phyloP scores from a whole-genome alignment of 768 basidiomycete species.

The Lactarius psammicola region DNA sequence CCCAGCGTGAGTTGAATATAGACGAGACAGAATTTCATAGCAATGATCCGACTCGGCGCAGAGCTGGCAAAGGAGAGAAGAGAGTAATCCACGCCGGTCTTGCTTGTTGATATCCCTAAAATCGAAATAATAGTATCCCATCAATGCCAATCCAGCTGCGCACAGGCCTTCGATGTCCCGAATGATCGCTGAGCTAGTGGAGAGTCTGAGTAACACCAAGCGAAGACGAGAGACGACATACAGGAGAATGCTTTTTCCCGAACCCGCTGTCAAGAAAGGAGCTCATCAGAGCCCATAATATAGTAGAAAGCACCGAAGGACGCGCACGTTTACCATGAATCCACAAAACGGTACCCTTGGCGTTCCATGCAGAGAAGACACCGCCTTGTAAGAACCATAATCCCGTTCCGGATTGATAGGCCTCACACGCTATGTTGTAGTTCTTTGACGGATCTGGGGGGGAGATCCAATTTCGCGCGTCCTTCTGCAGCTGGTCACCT shows the following conservation, averaged over 20 bases:
- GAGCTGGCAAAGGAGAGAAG: not conserved
- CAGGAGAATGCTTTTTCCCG: not conserved
- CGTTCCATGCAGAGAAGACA: not conserved
- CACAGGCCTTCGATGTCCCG: not conserved
- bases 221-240: not conserved
- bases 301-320: not conserved
- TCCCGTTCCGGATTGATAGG: not conserved
- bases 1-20: not conserved
- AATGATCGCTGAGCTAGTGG: not conserved
- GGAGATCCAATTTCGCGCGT: not conserved
- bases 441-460: not conserved
- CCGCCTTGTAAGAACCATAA: not conserved
- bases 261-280: not conserved
- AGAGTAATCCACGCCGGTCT: not conserved
- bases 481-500: not conserved
- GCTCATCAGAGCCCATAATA: not conserved
- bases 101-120: slow-evolving; percentile 1
- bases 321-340: not conserved
- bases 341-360: not conserved
- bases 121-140: slow-evolving; percentile 1
- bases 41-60: not conserved
- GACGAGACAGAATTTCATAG: not conserved
- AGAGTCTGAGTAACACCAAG: not conserved
- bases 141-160: not conserved
- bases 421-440: not conserved